A percentile compares a stretch with the other conserved stretches of the same genome.
These are phyloP conservation scores for Jamesozyma piceae DNA, from an alignment of 805 yeast genomes.

Conservation along the genomic window DNA sequence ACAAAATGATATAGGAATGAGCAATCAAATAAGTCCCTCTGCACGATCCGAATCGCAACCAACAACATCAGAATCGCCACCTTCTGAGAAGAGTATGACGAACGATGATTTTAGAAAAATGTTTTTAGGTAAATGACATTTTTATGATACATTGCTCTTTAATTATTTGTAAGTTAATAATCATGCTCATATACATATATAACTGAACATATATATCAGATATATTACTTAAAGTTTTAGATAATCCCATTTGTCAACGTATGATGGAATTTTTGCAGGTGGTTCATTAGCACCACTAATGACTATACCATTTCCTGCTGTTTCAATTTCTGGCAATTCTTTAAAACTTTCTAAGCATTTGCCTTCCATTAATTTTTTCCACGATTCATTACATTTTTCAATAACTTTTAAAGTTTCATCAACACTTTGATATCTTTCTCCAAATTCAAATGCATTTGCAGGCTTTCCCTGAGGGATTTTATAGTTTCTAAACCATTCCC, in stretches of 20 bases:
- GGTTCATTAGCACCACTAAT: conserved; percentile 16
- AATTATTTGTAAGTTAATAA: no score
- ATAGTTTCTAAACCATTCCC: conserved; percentile 75
- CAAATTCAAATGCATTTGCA: conserved; percentile 62
- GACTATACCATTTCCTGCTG: conserved; percentile 45
- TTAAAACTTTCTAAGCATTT: conserved; percentile 13
- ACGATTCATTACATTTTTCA: conserved; percentile 55
- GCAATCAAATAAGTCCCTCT: no score
- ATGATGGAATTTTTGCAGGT: conserved; percentile 34
- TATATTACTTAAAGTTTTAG: no score
- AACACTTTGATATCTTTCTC: conserved; percentile 54
- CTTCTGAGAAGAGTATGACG: conserved; percentile 15
- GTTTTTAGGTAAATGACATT: conserved; percentile 22
- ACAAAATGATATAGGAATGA: background rate
- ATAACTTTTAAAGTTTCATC: conserved; percentile 52
- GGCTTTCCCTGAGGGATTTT: conserved; percentile 79
- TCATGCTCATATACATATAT: background rate
- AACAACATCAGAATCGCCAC: no score
- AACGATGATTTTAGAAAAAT: conserved; percentile 34
- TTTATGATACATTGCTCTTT: background rate
- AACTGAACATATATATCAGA: no score
- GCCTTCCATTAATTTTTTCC: conserved; percentile 50
- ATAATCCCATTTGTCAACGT: conserved; percentile 32
- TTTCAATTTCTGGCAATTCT: conserved; percentile 31
- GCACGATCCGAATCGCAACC: no score